phyloP scores from a whole-genome alignment of 306 rosid species.

The Prunus dulcis region DNA sequence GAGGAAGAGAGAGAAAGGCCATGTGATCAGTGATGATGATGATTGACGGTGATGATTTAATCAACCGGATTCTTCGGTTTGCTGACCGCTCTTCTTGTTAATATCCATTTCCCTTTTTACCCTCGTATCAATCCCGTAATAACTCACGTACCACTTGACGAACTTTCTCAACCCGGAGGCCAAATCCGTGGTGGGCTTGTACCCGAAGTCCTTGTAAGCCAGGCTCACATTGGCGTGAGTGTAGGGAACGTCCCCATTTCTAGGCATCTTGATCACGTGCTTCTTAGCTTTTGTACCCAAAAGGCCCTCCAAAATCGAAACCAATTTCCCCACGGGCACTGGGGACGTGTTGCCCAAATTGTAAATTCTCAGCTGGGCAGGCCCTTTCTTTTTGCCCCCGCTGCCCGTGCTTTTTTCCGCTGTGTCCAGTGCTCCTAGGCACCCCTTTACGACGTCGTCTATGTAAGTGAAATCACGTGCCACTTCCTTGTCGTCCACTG shows the following conservation, averaged over 20 bases:
- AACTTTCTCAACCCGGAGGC: constrained; percentile 74
- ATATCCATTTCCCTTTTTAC: constrained; percentile 43
- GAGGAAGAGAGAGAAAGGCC: neutral
- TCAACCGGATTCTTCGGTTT: constrained; percentile 65
- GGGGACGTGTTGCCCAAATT: constrained; percentile 86
- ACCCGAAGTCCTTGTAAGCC: constrained; percentile 64
- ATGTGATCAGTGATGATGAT: constrained; percentile 26
- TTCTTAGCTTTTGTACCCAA: constrained; percentile 59
- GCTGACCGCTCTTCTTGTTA: constrained; percentile 2
- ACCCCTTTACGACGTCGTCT: constrained; percentile 77
- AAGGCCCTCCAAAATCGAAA: constrained; percentile 50
- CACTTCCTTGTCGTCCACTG: constrained; percentile 73
- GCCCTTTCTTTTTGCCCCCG: constrained; percentile 67
- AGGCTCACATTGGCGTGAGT: constrained; percentile 85
- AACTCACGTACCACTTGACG: constrained; percentile 82
- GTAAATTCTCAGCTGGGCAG: constrained; percentile 71
- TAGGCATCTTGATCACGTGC: constrained; percentile 73
- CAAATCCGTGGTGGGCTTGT: constrained; percentile 71
- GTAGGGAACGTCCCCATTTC: constrained; percentile 88
- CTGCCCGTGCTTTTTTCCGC: constrained; percentile 79
- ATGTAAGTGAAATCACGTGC: constrained; percentile 97
- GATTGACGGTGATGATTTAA: constrained; percentile 11
- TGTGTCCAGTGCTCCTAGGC: constrained; percentile 69
- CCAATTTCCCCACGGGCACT: constrained; percentile 80
- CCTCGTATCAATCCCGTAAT: constrained; percentile 72